These are phyloP conservation scores for Lipomyces yamanashiensis DNA, from an alignment of 805 yeast genomes.

Conservation along the genomic window DNA sequence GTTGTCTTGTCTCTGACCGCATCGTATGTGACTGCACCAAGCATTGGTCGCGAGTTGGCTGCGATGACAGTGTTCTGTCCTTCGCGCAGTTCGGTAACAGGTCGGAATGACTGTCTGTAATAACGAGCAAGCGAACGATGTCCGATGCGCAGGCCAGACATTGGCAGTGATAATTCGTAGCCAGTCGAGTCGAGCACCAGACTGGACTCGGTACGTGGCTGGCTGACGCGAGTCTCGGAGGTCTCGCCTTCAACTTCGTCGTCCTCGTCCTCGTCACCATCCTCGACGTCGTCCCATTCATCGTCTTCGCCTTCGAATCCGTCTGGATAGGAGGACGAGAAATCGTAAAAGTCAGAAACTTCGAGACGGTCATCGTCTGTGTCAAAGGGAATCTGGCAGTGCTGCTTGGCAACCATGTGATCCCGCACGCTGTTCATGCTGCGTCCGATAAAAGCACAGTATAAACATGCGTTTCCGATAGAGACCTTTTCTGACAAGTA, in stretches of 20 bases:
- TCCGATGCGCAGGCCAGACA: constrained; percentile 74
- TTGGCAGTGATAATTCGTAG: constrained; percentile 69
- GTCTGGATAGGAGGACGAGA: constrained; percentile 62
- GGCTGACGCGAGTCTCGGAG: constrained; percentile 6
- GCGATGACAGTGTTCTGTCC: constrained; percentile 76
- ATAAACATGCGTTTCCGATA: constrained; percentile 79
- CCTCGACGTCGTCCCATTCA: constrained; percentile 48
- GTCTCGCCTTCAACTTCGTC: constrained; percentile 43
- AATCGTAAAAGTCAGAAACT: constrained; percentile 83
- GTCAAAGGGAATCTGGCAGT: constrained; percentile 88
- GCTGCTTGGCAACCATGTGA: constrained; percentile 84
- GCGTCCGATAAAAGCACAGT: constrained; percentile 84
- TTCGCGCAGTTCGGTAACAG: constrained; percentile 59
- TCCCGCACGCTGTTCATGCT: constrained; percentile 84
- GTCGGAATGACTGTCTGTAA: constrained; percentile 66
- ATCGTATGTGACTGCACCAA: constrained; percentile 38
- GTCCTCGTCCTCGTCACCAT: constrained; percentile 49
- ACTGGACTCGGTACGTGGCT: constrained; percentile 41
- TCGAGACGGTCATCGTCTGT: constrained; percentile 73
- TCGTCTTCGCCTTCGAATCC: constrained; percentile 33
- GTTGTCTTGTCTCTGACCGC: constrained; percentile 49
- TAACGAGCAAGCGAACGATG: constrained; percentile 77
- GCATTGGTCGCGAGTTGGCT: constrained; percentile 45
- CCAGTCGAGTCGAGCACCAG: constrained; percentile 59
- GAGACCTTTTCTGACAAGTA: constrained; percentile 82